Evolutionary conservation across 1,284 basidiomycete genomes (phyloP).

Genomic region (Ganoderma leucocontextum): DNA sequence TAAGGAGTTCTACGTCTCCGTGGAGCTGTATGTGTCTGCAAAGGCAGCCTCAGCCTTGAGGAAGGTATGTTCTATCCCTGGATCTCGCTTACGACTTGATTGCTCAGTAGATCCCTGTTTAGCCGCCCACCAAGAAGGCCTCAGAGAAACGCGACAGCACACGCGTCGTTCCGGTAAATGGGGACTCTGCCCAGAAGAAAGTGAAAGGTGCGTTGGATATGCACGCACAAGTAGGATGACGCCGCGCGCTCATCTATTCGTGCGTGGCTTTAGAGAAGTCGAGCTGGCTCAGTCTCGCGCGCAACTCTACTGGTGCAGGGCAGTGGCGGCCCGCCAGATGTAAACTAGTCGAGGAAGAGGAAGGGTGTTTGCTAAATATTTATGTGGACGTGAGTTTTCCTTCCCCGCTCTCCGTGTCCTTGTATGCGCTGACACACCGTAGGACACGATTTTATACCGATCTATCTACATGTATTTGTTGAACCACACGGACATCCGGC

Average conservation of each 20-base stretch:
- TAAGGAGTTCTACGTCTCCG: slow-evolving; percentile 58
- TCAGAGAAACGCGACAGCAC: slow-evolving; percentile 62
- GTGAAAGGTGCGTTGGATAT: slow-evolving; percentile 61
- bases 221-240: neutral
- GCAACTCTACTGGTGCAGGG: slow-evolving; percentile 56
- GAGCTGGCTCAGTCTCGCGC: slow-evolving; percentile 73
- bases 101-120: slow-evolving; percentile 19
- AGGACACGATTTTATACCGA: slow-evolving; percentile 78
- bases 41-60: slow-evolving; percentile 58
- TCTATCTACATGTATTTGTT: slow-evolving; percentile 76
- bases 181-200: slow-evolving; percentile 55
- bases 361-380: slow-evolving; percentile 70
- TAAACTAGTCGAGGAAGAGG: slow-evolving; percentile 71
- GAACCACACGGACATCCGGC: slow-evolving; percentile 77
- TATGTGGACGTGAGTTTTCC: slow-evolving; percentile 69
- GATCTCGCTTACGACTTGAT: slow-evolving; percentile 22
- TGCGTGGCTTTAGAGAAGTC: slow-evolving; percentile 62
- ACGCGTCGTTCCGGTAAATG: slow-evolving; percentile 38
- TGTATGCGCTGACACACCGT: slow-evolving; percentile 29
- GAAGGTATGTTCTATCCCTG: slow-evolving; percentile 56
- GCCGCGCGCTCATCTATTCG: slow-evolving; percentile 13
- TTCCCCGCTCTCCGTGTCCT: neutral
- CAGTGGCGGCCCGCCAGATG: slow-evolving; percentile 79
- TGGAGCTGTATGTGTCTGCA: slow-evolving; percentile 72
- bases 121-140: slow-evolving; percentile 51